Conservation (phyloP, 192 early-diverging fungal species). For the Podila epigama region DNA sequence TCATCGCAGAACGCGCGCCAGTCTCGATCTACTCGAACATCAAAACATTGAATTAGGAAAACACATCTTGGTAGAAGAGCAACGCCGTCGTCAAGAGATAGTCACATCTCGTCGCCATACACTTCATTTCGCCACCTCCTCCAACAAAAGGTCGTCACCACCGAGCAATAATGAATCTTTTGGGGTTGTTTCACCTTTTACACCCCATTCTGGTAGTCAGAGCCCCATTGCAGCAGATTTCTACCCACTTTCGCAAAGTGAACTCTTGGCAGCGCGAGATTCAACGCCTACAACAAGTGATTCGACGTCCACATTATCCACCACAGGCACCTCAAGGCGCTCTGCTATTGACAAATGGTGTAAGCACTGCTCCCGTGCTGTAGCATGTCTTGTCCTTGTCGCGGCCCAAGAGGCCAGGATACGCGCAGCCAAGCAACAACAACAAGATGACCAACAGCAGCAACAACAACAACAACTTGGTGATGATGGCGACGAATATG, state of each 20-base stretch:
- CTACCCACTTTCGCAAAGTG: not conserved
- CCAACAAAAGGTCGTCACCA: no score
- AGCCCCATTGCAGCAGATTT: not conserved
- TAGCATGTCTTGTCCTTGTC: constrained; percentile 32
- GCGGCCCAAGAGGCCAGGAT: constrained; percentile 8
- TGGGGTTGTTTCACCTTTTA: no score
- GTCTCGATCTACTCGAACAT: not conserved
- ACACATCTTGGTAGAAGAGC: constrained; percentile 2
- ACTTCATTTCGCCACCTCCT: no score
- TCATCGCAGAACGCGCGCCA: constrained; percentile 15
- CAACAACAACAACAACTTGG: no score
- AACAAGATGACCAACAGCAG: no score
- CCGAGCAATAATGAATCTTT: not conserved
- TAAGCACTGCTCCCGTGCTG: constrained; percentile 28
- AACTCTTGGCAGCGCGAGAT: not conserved
- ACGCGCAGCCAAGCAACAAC: no score
- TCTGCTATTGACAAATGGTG: constrained; percentile 12
- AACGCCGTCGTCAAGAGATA: not conserved
- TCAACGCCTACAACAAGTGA: not conserved
- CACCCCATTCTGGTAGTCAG: not conserved
- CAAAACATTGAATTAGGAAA: constrained; percentile 8
- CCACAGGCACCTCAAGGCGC: not conserved
- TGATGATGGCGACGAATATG: not conserved
- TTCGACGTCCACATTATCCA: not conserved
- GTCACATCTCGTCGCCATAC: no score